Evolutionary conservation across 2,329 filamentous ascomycete species (phyloP), one percentile per base, ranked within the genome.

Genomic region (Sclerotinia nivalis): DNA sequence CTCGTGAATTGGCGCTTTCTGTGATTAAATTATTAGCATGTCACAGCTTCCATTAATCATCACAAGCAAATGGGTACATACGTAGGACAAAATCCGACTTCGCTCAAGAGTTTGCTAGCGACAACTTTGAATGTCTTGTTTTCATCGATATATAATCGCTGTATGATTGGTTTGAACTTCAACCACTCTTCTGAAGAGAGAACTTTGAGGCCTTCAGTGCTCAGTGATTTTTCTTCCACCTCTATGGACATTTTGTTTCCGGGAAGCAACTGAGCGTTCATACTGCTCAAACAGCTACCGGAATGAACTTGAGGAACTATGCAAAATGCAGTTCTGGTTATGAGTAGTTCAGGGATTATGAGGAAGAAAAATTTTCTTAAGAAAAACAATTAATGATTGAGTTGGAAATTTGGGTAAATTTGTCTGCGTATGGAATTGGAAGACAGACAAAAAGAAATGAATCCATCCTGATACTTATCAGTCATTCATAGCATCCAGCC

Each of bases 1-100:
- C 66, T 45, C 13, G 10, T 61, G 40, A 69, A 69, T 64, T 69
- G 66, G 22, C 56, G 58, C 43, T 18, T 28, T 15, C 66, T 69
- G 28, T 7, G 5, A 20, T n/a, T 1, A 10, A 9, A 28, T 2
- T 45, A 4, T 66, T 10, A 66, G 12, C 3, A 20, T 40, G 9
- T 40, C 6, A 40, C 10, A 60, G 34, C 22, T 18, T 43, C 12
- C 7, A n/a, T 4, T n/a, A 40, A 6, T 9, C 6, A 40, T 1
- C 5, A 37, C 25, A 18, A 9, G 18, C 25, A n/a, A 28, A n/a
- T 5, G 6, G 2, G 22, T 31, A 62, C 66, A 20, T 28, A 69
- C 45, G 45, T 69, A 40, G 58, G 56, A 1, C n/a, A 22, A 34
- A 62, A 50, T 0, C 59, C 47, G 13, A 49, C 31, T 9, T 50